A percentile compares a stretch with the other conserved stretches of the same genome.
Conservation (phyloP, 1,284 basidiomycete genomes). For the Trichosporon sp. region DNA sequence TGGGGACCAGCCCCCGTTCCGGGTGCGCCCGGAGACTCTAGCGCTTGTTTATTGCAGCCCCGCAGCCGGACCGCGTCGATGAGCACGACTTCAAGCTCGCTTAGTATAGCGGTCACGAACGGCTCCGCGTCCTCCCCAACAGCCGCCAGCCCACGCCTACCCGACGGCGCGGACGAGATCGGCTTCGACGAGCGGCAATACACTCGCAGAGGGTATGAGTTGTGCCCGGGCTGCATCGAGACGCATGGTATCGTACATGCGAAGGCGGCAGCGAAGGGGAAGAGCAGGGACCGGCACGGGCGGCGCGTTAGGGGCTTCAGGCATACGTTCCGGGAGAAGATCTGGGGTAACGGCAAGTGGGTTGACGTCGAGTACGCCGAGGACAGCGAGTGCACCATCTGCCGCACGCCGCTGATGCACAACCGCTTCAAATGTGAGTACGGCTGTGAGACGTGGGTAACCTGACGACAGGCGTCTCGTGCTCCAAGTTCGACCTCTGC, state of each 20-base stretch:
- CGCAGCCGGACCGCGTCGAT: constrained; percentile 37
- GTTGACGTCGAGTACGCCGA: constrained; percentile 72
- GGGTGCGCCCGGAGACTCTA: constrained; percentile 7
- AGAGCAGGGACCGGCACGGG: constrained; percentile 51
- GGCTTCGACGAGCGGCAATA: constrained; percentile 40
- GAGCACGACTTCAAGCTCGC: not conserved
- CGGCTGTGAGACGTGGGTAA: not conserved
- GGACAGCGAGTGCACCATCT: constrained; percentile 73
- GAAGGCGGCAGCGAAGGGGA: constrained; percentile 40
- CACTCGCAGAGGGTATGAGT: constrained; percentile 67
- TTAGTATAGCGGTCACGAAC: constrained; percentile 29
- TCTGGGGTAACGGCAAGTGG: constrained; percentile 80
- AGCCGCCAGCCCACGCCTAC: not conserved
- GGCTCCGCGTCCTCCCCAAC: constrained; percentile 35
- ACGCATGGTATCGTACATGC: constrained; percentile 74
- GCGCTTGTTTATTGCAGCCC: not conserved
- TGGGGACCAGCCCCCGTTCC: not conserved
- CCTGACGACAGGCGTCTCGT: constrained; percentile 62
- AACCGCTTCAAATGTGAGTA: constrained; percentile 74
- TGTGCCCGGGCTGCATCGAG: constrained; percentile 77
- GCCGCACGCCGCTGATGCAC: constrained; percentile 64
- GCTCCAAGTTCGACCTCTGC: constrained; percentile 76
- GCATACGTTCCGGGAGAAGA: constrained; percentile 80
- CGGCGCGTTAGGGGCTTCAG: constrained; percentile 61
- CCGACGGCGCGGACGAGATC: not conserved